Percentiles rank a stretch among this genome's conserved stretches.
Evolutionary conservation across 2,329 filamentous ascomycete species (phyloP).

Genomic region (Beauveria medogensis): DNA sequence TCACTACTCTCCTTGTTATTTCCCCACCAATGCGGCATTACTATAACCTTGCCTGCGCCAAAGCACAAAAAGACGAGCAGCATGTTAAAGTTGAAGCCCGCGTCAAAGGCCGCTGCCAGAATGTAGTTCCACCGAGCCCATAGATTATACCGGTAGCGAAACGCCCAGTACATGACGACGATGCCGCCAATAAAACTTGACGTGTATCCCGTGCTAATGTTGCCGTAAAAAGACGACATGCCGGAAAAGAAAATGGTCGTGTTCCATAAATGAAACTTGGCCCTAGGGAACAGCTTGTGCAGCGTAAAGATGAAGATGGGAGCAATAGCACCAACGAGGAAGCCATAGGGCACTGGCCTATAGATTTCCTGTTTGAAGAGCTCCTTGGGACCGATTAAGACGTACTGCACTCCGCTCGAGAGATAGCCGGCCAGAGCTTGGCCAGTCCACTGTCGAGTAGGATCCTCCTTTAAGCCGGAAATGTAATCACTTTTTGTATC

Average conservation of each 20-base stretch:
- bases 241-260: conserved; percentile 54
- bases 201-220: conserved; percentile 51
- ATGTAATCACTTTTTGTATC: conserved; percentile 48
- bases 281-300: conserved; percentile 43
- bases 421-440: conserved; percentile 43
- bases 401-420: conserved; percentile 51
- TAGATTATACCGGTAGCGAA: conserved; percentile 44
- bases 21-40: conserved; percentile 58
- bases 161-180: conserved; percentile 52
- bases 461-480: conserved; percentile 41
- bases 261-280: conserved; percentile 51
- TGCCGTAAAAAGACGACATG: conserved; percentile 50
- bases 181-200: conserved; percentile 51
- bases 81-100: conserved; percentile 55
- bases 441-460: conserved; percentile 54
- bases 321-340: conserved; percentile 39
- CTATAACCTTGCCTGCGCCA: conserved; percentile 45
- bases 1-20: conserved; percentile 48
- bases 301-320: conserved; percentile 42
- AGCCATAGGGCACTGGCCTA: conserved; percentile 42
- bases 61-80: conserved; percentile 54
- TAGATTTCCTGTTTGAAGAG: conserved; percentile 43
- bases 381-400: conserved; percentile 43
- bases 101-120: conserved; percentile 52
- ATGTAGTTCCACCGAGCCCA: conserved; percentile 57